phyloP scores from a whole-genome alignment of 192 early-diverging fungal species.

The Chytriomyces sp. region DNA sequence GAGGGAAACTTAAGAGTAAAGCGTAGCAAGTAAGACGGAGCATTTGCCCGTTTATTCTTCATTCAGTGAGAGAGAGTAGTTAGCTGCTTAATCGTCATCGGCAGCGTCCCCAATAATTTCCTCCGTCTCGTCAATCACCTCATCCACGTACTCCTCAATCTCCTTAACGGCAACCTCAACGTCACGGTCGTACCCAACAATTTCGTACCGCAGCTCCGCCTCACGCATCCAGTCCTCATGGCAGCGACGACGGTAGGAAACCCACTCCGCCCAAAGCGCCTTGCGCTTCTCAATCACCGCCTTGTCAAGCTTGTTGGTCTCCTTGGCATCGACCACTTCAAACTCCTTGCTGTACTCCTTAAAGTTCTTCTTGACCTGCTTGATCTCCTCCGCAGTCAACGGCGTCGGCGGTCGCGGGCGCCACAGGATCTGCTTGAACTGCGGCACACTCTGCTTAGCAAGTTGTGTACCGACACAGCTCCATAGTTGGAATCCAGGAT shows the following conservation, averaged over 20 bases:
- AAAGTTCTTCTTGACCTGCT: conserved; percentile 88
- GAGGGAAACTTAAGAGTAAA: neutral
- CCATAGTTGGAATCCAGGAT: conserved; percentile 93
- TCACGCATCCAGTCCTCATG: conserved; percentile 58
- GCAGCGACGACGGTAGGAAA: conserved; percentile 72
- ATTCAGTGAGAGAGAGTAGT: neutral
- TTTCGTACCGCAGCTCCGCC: conserved; percentile 52
- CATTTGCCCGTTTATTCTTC: neutral
- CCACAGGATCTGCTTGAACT: conserved; percentile 94
- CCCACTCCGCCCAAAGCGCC: conserved; percentile 81
- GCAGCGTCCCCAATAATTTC: conserved; percentile 38
- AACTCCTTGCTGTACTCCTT: conserved; percentile 85
- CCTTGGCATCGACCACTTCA: conserved; percentile 86
- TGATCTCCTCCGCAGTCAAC: conserved; percentile 76
- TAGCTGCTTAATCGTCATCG: neutral
- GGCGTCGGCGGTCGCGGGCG: conserved; percentile 89
- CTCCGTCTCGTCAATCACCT: conserved; percentile 78
- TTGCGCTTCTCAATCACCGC: conserved; percentile 78
- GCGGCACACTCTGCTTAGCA: conserved; percentile 69
- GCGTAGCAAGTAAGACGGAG: neutral
- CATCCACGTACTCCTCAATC: conserved; percentile 86
- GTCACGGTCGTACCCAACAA: conserved; percentile 55
- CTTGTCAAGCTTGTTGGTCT: conserved; percentile 65
- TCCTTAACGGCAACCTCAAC: conserved; percentile 64
- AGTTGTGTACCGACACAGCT: conserved; percentile 85